Conservation (phyloP, 2,329 filamentous ascomycete species). For the Aspergillus flavus region DNA sequence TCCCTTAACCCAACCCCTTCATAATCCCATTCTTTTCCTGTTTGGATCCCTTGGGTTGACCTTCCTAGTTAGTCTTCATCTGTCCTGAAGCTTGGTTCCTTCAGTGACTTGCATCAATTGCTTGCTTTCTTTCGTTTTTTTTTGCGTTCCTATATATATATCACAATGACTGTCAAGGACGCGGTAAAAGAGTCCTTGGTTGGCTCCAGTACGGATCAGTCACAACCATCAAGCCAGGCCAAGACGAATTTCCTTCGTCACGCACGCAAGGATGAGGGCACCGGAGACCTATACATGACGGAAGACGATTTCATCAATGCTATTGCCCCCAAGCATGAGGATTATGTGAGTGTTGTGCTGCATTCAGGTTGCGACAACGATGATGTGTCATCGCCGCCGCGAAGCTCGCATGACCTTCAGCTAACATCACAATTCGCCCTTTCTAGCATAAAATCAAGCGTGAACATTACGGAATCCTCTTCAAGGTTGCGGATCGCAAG, state of each 20-base stretch:
- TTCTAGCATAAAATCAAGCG: constrained; percentile 93
- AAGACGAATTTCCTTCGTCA: constrained; percentile 75
- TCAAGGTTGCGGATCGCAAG: constrained; percentile 83
- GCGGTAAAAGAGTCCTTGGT: constrained; percentile 79
- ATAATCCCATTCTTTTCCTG: constrained; percentile 14
- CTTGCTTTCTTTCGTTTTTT: constrained; percentile 12
- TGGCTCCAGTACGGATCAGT: constrained; percentile 57
- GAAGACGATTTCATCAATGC: constrained; percentile 88
- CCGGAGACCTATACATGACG: constrained; percentile 78
- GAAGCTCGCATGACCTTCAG: not conserved
- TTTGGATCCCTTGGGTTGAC: constrained; percentile 5
- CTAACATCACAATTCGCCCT: constrained; percentile 21
- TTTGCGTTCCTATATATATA: constrained; percentile 15
- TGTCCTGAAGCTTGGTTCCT: constrained; percentile 7
- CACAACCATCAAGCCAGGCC: constrained; percentile 72
- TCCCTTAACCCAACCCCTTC: constrained; percentile 25
- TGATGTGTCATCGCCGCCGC: constrained; percentile 19
- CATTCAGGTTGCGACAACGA: constrained; percentile 5
- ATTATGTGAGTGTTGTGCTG: constrained; percentile 72
- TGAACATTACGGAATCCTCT: constrained; percentile 92
- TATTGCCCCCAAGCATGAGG: constrained; percentile 80
- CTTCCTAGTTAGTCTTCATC: constrained; percentile 16
- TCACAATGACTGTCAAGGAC: constrained; percentile 61
- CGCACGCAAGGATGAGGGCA: constrained; percentile 72
- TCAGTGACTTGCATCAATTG: constrained; percentile 11